phyloP scores from a whole-genome alignment of 257 asterid genomes.

The Salvia hispanica region DNA sequence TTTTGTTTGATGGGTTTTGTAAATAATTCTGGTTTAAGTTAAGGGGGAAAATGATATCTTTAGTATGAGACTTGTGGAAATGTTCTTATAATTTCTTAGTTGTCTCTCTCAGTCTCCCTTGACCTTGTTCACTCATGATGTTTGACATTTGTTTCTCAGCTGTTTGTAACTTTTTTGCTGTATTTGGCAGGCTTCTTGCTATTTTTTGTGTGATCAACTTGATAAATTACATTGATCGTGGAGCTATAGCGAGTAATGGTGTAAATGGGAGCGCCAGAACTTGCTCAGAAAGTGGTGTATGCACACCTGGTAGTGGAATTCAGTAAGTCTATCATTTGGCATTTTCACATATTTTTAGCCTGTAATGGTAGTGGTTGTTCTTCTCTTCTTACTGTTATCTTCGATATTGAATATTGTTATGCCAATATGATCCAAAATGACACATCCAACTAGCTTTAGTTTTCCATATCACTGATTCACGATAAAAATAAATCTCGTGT shows the following conservation, averaged over 20 bases:
- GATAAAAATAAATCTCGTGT: not conserved
- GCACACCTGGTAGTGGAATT: conserved; percentile 73
- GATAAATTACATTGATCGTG: conserved; percentile 80
- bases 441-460: not conserved
- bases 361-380: not conserved
- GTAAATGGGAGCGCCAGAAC: conserved; percentile 68
- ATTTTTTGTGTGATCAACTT: conserved; percentile 72
- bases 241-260: conserved; percentile 90
- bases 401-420: not conserved
- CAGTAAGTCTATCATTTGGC: conserved; percentile 52
- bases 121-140: not conserved
- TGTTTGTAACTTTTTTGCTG: conserved; percentile 12
- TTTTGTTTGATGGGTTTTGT: conserved; percentile 24
- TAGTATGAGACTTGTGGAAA: no score
- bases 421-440: not conserved
- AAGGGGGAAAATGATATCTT: not conserved
- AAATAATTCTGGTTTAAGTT: conserved; percentile 8
- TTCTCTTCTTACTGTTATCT: not conserved
- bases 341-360: not conserved
- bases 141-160: conserved; percentile 10
- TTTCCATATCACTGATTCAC: conserved; percentile 10
- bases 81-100: not conserved
- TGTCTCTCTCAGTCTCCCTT: conserved; percentile 12
- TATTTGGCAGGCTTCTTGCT: conserved; percentile 56
- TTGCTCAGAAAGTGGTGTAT: conserved; percentile 58